Evolutionary conservation across 352 stramenopile genomes (phyloP), one percentile per base, ranked within the genome.

Genomic region (Pythium folliculosum): DNA sequence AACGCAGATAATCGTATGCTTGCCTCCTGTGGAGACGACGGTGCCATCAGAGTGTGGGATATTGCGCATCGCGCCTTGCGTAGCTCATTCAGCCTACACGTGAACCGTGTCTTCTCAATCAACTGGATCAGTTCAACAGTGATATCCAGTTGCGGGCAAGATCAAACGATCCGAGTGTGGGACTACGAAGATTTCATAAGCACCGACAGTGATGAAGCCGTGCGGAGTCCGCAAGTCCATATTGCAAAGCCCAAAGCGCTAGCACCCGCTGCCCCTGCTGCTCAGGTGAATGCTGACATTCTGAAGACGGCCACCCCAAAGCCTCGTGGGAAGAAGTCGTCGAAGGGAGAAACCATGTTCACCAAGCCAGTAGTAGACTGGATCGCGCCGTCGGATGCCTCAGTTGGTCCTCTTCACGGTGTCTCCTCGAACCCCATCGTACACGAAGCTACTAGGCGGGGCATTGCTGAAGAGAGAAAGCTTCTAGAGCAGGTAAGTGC

Each of bases 161-260:
- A 92, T 48, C 86, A 94, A 67, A 84, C 81, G 4, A 71, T 89
- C 23, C 82, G 84, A 5, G 16, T 89, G 13, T 94, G 86, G 86
- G 62, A 74, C 30, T 65, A 57, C 27, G 47, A 27, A 5, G 43
- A 67, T 25, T 50, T 67, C 38, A 7, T 16, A 16, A 47, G 40
- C 14, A n/a, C 40, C 40, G 17, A 47, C 7, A 5, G 14, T 5
- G 40, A 47, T 7, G 35, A 40, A 40, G 8, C 8, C 8, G 8
- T 13, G 35, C 32, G 17, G 38, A 44, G 5, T 44, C 38, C 4
- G 38, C 5, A 44, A 44, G 40, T 13, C 40, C 40, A 6, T n/a
- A 1, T 13, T n/a, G 40, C 14, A 2, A n/a, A 19, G 17, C 6
- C 40, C 14, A 47, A 47, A n/a, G 40, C 17, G 19, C 14, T 8